Base-by-base conservation (phyloP, 1,139 yeast genomes). In the Zygoascus sp. region DNA sequence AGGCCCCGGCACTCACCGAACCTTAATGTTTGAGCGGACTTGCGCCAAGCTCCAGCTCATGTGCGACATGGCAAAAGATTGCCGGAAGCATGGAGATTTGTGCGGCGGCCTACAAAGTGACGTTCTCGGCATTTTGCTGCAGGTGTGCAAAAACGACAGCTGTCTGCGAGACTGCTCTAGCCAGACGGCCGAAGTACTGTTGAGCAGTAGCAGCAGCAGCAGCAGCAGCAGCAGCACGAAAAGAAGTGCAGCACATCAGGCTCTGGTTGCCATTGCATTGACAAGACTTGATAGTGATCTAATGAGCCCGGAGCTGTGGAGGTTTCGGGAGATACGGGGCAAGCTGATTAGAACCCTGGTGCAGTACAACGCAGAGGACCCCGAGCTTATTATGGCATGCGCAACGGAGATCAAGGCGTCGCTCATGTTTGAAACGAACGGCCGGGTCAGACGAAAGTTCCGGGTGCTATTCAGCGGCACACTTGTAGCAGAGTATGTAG, bases 261-360 rank as follows among this genome's bases (percentile, higher is more conserved):
- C 43, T 27, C 23, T 50, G 21, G 30, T 37, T 5, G 32, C 25
- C n/a, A 28, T 49, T 38, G 41, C 40, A 25, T 35, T 25, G 38
- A 28, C 52, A 7, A 32, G 51, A 16, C 32, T 36, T 9, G 10
- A n/a, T 13, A 35, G 46, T 2, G 37, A 34, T n/a, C 52, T 52
- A 30, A 42, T 47, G 27, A 39, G 36, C 32, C 38, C 40, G 5
- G 16, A 39, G 5, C 23, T 36, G 25, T 38, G 39, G 10, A 45
- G 46, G 13, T 53, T 50, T 37, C 54, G 58, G 15, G 27, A 44
- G 27, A 43, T 46, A 51, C 36, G 58, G 35, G 55, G 54, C 9
- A 53, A 48, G 35, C 50, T 43, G 32, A 40, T 54, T 17, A 48
- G 43, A 28, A 45, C 48, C 4, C 23, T 53, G 38, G 38, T 41